Evolutionary conservation across 495 filamentous ascomycete species (phyloP).

Genomic region (Daldinia decipiens): DNA sequence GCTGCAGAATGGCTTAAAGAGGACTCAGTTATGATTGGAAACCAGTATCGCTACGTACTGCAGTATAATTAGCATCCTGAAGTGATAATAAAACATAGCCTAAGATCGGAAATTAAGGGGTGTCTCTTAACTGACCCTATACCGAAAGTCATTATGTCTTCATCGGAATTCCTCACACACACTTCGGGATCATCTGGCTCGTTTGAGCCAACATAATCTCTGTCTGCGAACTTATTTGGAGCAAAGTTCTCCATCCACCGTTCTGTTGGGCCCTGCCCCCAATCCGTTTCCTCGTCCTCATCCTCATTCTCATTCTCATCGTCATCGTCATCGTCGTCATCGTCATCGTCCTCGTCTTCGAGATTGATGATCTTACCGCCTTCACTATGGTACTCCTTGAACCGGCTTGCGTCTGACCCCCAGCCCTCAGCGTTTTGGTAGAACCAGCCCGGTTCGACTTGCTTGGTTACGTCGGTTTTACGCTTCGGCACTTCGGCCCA

Average conservation of each 20-base stretch:
- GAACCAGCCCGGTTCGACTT: neutral
- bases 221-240: neutral
- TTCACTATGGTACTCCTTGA: no score
- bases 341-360: neutral
- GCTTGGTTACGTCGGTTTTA: no score
- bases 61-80: neutral
- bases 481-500: no score
- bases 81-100: no score
- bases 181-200: neutral
- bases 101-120: neutral
- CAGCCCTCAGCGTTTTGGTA: neutral
- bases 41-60: constrained; percentile 4
- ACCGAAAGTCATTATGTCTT: neutral
- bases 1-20: neutral
- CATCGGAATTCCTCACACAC: neutral
- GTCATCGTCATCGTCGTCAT: neutral
- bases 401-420: neutral
- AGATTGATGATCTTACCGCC: no score
- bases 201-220: neutral
- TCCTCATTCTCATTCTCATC: no score
- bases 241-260: neutral
- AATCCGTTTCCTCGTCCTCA: neutral
- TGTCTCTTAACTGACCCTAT: constrained; percentile 4
- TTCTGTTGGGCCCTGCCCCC: neutral
- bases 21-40: neutral